Percentiles rank a stretch among this genome's conserved stretches.
Evolutionary conservation across 768 basidiomycete species (phyloP).

Genomic region (Tylopilus balloui): DNA sequence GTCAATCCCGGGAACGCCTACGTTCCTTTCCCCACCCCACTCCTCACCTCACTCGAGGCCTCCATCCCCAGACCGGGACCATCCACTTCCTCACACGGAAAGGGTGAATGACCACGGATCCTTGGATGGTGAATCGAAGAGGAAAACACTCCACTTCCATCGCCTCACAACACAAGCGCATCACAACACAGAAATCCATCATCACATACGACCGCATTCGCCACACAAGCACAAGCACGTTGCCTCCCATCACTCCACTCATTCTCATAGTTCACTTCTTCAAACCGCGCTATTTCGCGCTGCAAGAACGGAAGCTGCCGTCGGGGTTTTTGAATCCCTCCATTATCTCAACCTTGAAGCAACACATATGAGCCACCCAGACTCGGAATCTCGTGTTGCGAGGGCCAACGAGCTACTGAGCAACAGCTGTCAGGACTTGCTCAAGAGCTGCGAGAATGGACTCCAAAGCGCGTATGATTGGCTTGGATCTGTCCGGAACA

Average conservation of each 20-base stretch:
- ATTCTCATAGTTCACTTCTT: slow-evolving; percentile 37
- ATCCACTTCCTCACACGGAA: not conserved
- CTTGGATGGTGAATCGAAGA: not conserved
- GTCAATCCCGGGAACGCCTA: slow-evolving; percentile 36
- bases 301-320: slow-evolving; percentile 45
- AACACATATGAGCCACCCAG: slow-evolving; percentile 46
- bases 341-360: slow-evolving; percentile 66
- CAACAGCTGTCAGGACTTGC: slow-evolving; percentile 51
- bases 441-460: slow-evolving; percentile 40
- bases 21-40: slow-evolving; percentile 26
- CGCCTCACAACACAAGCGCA: slow-evolving; percentile 2
- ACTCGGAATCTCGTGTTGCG: slow-evolving; percentile 40
- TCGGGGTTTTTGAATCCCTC: slow-evolving; percentile 72
- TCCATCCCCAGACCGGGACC: slow-evolving; percentile 26
- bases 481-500: slow-evolving; percentile 40
- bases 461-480: slow-evolving; percentile 45
- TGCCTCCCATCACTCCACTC: slow-evolving; percentile 25
- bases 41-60: slow-evolving; percentile 32
- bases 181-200: slow-evolving; percentile 1
- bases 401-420: slow-evolving; percentile 43
- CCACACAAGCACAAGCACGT: slow-evolving; percentile 12
- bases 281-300: slow-evolving; percentile 33
- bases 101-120: not conserved
- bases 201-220: slow-evolving; percentile 10
- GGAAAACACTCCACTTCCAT: not conserved